Conservation (phyloP, 768 basidiomycete species). For the Agaricus blazei region DNA sequence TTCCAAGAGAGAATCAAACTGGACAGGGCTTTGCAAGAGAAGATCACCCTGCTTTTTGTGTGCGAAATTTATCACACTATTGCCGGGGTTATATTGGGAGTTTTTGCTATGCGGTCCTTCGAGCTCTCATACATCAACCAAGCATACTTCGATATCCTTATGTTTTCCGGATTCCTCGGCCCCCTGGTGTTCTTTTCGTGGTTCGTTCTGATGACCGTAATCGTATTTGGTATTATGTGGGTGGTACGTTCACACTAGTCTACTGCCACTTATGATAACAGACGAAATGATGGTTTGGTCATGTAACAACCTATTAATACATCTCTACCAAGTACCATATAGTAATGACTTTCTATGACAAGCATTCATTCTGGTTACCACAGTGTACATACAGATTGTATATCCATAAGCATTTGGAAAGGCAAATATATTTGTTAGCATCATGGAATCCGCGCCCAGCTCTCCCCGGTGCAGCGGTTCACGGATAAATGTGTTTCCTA, state of each 20-base stretch:
- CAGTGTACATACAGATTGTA: no score
- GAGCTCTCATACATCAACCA: not conserved
- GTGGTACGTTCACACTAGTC: not conserved
- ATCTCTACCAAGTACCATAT: no score
- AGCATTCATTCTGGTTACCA: no score
- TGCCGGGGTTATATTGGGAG: conserved; percentile 1
- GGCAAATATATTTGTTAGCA: no score
- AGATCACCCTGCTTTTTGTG: conserved; percentile 1
- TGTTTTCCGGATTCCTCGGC: conserved; percentile 1
- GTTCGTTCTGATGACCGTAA: not conserved
- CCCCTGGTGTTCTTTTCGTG: not conserved
- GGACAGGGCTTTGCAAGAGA: conserved; percentile 4
- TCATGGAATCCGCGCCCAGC: no score
- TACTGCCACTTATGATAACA: not conserved
- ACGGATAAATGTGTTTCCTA: no score
- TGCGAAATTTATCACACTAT: conserved; percentile 8
- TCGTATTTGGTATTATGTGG: conserved; percentile 1
- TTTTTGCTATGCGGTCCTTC: conserved; percentile 3
- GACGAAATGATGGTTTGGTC: not conserved
- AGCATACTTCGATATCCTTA: conserved; percentile 3
- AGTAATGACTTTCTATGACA: no score
- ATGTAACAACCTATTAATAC: no score
- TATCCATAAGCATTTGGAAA: no score
- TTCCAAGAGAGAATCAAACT: not conserved
- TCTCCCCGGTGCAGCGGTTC: no score